Percentiles rank a stretch among this genome's conserved stretches.
These are phyloP conservation scores for Cylindrotheca closterium DNA, from an alignment of 108 stramenopile species.

Conservation along the genomic window DNA sequence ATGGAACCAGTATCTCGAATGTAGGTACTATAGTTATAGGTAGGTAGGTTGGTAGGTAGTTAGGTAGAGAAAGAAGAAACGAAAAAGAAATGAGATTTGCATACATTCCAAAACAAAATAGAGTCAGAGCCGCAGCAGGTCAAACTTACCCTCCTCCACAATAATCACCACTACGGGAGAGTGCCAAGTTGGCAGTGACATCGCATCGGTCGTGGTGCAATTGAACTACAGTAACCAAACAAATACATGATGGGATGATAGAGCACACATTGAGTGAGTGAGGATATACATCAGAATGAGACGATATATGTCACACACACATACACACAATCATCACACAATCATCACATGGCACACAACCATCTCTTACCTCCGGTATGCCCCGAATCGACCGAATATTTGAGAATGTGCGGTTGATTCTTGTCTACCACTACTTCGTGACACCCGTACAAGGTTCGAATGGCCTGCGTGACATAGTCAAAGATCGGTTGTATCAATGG, in stretches of 20 bases:
- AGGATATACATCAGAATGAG: neutral
- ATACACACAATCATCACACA: neutral
- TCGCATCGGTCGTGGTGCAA: conserved; percentile 80
- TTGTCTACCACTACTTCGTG: conserved; percentile 47
- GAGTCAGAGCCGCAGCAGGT: neutral
- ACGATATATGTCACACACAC: neutral
- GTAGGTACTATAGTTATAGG: conserved; percentile 62
- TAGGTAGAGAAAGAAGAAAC: too few relatives aligned
- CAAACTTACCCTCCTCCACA: conserved; percentile 68
- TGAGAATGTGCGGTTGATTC: conserved; percentile 81
- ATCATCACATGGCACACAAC: too few relatives aligned
- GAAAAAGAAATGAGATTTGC: too few relatives aligned
- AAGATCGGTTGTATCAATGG: conserved; percentile 50
- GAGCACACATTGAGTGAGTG: neutral
- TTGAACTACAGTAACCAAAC: conserved; percentile 36
- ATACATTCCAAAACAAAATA: too few relatives aligned
- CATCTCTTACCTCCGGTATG: conserved; percentile 52
- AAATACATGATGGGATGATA: neutral
- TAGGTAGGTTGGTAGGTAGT: too few relatives aligned
- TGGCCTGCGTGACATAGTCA: conserved; percentile 38
- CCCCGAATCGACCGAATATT: conserved; percentile 56
- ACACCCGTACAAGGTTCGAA: conserved; percentile 36
- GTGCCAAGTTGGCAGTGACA: conserved; percentile 68
- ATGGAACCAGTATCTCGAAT: conserved; percentile 52
- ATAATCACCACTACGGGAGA: conserved; percentile 50